Evolutionary conservation across 768 basidiomycete species (phyloP).

Genomic region (Phlebiopsis flavidoalba): DNA sequence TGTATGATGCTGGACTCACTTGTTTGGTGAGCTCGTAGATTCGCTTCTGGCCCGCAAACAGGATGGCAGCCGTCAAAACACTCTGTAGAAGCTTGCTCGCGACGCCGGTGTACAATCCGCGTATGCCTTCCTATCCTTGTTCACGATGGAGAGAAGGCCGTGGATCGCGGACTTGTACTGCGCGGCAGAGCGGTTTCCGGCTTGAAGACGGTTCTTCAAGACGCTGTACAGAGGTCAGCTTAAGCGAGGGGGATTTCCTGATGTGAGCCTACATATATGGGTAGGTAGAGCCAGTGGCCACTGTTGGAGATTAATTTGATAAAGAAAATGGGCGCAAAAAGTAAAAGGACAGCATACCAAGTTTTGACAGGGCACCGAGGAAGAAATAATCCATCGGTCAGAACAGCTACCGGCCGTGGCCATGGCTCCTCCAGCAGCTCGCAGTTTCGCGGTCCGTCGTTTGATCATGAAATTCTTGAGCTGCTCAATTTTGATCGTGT

Average conservation of each 20-base stretch:
- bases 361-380: conserved; percentile 91
- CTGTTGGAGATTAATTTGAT: conserved; percentile 23
- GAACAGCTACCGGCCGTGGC: conserved; percentile 36
- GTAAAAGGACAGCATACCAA: conserved; percentile 42
- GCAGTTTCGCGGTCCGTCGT: conserved; percentile 50
- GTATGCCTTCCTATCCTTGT: conserved; percentile 75
- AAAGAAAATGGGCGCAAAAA: neutral
- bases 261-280: conserved; percentile 57
- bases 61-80: conserved; percentile 88
- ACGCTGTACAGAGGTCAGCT: conserved; percentile 32
- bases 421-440: conserved; percentile 36
- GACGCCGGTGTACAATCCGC: conserved; percentile 83
- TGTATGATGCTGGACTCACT: conserved; percentile 19
- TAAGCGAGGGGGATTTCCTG: neutral
- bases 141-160: conserved; percentile 73
- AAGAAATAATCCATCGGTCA: conserved; percentile 91
- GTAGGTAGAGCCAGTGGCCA: conserved; percentile 52
- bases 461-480: conserved; percentile 80
- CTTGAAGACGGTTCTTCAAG: conserved; percentile 76
- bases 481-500: conserved; percentile 94
- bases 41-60: conserved; percentile 86
- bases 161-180: conserved; percentile 73
- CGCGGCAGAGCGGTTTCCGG: conserved; percentile 60
- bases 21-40: conserved; percentile 69
- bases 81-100: conserved; percentile 87